A percentile compares a stretch with the other conserved stretches of the same genome.
These are phyloP conservation scores for Prunus campanulata DNA, from an alignment of 306 rosid species.

Conservation along the genomic window DNA sequence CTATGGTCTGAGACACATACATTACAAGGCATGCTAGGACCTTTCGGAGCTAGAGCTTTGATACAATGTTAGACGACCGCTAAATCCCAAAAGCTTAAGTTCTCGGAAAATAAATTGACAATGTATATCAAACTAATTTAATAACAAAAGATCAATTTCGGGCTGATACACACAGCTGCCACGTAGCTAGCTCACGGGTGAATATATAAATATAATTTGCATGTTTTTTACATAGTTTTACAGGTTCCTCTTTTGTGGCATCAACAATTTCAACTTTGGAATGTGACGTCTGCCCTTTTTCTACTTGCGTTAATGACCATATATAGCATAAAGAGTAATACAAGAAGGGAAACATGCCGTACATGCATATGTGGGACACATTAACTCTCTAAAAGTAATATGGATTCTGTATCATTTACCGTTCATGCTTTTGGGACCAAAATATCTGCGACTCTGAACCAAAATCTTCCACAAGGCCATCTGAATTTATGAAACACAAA, in stretches of 20 bases:
- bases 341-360: neutral
- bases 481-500: neutral
- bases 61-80: no score
- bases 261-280: neutral
- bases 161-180: neutral
- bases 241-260: neutral
- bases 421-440: slow-evolving; percentile 48
- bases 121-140: no score
- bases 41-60: no score
- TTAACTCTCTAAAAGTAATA: neutral
- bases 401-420: neutral
- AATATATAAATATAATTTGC: neutral
- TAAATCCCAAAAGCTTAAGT: no score
- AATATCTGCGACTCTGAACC: slow-evolving; percentile 21
- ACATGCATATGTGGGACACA: neutral
- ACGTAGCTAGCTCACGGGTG: neutral
- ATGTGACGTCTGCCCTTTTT: neutral
- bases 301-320: neutral
- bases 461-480: neutral
- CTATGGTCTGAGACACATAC: no score
- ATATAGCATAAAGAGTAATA: neutral
- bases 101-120: no score
- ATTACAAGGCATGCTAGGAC: no score
- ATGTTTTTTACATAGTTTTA: neutral
- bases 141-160: no score